Evolutionary conservation across 345 rosid genomes (phyloP).

Genomic region (Balakata baccata): DNA sequence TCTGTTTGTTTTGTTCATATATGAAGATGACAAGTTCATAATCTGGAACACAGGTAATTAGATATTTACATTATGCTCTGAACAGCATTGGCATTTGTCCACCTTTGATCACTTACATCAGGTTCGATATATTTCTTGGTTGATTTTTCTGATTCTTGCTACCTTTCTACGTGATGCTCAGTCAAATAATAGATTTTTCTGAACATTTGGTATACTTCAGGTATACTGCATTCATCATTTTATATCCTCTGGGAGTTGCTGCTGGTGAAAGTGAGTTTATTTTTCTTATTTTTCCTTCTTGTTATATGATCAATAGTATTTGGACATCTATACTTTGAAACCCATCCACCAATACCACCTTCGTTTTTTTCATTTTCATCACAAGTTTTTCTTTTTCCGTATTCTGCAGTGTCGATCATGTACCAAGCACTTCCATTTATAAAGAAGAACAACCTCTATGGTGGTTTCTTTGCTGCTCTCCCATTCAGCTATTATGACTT

Average conservation of each 20-base stretch:
- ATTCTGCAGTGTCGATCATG: conserved; percentile 64
- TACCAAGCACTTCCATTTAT: conserved; percentile 69
- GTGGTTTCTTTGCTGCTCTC: conserved; percentile 44
- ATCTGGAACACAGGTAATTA: conserved; percentile 54
- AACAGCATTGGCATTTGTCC: conserved; percentile 56
- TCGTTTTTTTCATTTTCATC: too few relatives aligned
- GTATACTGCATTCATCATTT: conserved; percentile 69
- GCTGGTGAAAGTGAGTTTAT: conserved; percentile 75
- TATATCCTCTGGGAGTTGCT: conserved; percentile 65
- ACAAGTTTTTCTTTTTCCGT: too few relatives aligned
- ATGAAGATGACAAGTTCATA: conserved; percentile 2
- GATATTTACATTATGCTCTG: conserved; percentile 69
- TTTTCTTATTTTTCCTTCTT: conserved; percentile 1
- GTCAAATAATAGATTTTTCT: not conserved
- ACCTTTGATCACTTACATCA: conserved; percentile 65
- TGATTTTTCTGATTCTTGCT: not conserved
- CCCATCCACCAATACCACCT: not conserved
- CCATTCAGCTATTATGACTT: conserved; percentile 61
- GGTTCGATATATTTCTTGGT: conserved; percentile 30
- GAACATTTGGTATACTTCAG: conserved; percentile 31
- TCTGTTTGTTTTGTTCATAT: too few relatives aligned
- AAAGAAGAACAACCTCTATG: conserved; percentile 53
- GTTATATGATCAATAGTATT: too few relatives aligned
- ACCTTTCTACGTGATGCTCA: not conserved
- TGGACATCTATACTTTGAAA: too few relatives aligned